A percentile compares a stretch with the other conserved stretches of the same genome.
These are phyloP conservation scores for Trichoderma guizhouense DNA, from an alignment of 2,329 filamentous ascomycete species.

Conservation along the genomic window DNA sequence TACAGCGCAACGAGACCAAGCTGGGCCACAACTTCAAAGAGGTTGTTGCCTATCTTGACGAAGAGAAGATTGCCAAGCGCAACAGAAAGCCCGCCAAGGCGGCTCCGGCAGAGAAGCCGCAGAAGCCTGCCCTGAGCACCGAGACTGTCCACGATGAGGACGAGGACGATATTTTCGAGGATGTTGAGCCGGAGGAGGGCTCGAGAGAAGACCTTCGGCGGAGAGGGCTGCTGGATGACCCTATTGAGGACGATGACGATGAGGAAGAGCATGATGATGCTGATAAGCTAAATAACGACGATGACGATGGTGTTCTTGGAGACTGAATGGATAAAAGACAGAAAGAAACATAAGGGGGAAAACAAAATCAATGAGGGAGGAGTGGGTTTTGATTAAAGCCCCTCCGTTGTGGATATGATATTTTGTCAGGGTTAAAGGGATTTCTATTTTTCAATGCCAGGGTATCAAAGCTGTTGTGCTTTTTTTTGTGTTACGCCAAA, in stretches of 20 bases:
- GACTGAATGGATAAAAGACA: constrained; percentile 35
- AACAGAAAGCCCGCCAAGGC: constrained; percentile 37
- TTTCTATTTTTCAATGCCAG: background rate
- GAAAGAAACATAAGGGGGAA: background rate
- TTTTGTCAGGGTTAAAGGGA: background rate
- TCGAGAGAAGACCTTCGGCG: constrained; percentile 55
- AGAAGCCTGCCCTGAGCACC: constrained; percentile 38
- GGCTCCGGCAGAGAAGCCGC: constrained; percentile 24
- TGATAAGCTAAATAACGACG: constrained; percentile 34
- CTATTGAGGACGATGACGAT: constrained; percentile 36
- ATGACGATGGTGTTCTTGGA: constrained; percentile 45
- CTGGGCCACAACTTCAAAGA: constrained; percentile 85
- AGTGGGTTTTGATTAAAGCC: background rate
- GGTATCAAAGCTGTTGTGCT: background rate
- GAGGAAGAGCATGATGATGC: constrained; percentile 24
- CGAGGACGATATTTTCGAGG: constrained; percentile 43
- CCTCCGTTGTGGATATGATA: background rate
- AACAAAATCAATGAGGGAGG: constrained; percentile 14
- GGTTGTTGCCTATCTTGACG: constrained; percentile 75
- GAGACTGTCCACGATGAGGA: constrained; percentile 46
- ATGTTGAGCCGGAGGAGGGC: constrained; percentile 55
- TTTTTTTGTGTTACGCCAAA: background rate
- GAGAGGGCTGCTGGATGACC: constrained; percentile 52
- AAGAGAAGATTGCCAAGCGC: constrained; percentile 52
- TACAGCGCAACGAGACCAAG: constrained; percentile 75